These are phyloP conservation scores for Mycena capillaripes DNA, from an alignment of 768 basidiomycete genomes.

Conservation along the genomic window DNA sequence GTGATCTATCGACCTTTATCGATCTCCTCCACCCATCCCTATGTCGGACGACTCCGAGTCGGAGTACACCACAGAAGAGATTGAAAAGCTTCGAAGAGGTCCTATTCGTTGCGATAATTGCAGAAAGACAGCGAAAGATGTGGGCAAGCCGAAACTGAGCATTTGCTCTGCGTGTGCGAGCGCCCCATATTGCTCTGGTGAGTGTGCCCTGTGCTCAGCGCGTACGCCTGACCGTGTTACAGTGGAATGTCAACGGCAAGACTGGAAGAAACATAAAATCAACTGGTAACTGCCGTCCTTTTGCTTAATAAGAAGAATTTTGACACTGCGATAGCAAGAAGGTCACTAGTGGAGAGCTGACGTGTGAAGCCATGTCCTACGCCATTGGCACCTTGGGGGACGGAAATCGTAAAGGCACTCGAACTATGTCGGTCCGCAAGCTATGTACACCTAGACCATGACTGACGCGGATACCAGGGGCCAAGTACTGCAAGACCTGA, in stretches of 20 bases:
- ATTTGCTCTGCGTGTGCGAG: slow-evolving; percentile 25
- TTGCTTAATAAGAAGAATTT: no score
- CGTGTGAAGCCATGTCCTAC: not conserved
- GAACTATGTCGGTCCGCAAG: slow-evolving; percentile 5
- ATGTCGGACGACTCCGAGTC: not conserved
- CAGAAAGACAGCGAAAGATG: slow-evolving; percentile 10
- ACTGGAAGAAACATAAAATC: slow-evolving; percentile 26
- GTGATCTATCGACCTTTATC: no score
- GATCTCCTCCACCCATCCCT: not conserved
- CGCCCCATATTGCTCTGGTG: slow-evolving; percentile 27
- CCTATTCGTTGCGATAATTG: slow-evolving; percentile 22
- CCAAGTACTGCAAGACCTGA: slow-evolving; percentile 6
- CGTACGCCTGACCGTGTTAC: not conserved
- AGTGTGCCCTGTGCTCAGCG: not conserved
- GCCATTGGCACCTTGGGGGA: slow-evolving; percentile 3
- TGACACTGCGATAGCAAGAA: not conserved
- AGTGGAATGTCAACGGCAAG: slow-evolving; percentile 25
- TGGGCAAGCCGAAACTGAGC: slow-evolving; percentile 11
- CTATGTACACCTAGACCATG: not conserved
- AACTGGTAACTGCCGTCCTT: not conserved
- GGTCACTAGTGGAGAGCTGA: slow-evolving; percentile 19
- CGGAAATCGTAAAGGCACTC: not conserved
- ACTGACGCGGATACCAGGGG: slow-evolving; percentile 16
- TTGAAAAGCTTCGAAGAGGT: not conserved
- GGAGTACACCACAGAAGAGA: not conserved